These are phyloP conservation scores for Candida nemodendra DNA, from an alignment of 805 yeast genomes.

Conservation along the genomic window DNA sequence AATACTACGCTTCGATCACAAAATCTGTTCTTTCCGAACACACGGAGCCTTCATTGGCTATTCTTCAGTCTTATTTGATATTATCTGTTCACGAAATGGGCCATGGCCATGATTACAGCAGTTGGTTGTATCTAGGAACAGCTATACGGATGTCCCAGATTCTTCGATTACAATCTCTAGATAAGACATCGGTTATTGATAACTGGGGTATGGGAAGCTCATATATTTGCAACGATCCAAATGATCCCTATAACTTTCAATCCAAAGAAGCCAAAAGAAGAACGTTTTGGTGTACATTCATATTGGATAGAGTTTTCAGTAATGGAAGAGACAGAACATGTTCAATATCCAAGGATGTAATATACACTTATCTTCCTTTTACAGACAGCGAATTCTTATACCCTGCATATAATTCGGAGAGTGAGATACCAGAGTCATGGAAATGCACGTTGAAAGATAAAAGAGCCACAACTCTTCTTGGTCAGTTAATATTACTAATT, in stretches of 20 bases:
- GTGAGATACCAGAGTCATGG: slow-evolving; percentile 3
- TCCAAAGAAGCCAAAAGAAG: slow-evolving; percentile 3
- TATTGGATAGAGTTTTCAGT: slow-evolving; percentile 3
- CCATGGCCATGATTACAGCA: slow-evolving; percentile 5
- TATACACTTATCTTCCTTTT: slow-evolving; percentile 2
- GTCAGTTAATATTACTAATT: background rate
- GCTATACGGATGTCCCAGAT: slow-evolving; percentile 4
- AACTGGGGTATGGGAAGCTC: slow-evolving; percentile 3
- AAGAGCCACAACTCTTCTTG: background rate
- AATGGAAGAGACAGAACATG: slow-evolving; percentile 3
- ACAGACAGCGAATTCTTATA: slow-evolving; percentile 1
- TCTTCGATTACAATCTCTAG: slow-evolving; percentile 1
- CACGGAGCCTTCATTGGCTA: slow-evolving; percentile 1
- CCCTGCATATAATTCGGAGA: background rate
- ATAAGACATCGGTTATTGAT: background rate
- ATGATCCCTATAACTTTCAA: no score
- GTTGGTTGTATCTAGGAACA: slow-evolving; percentile 4
- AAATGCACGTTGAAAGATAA: background rate
- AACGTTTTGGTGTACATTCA: slow-evolving; percentile 3
- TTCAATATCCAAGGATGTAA: slow-evolving; percentile 1
- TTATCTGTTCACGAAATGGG: slow-evolving; percentile 3
- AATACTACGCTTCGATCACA: slow-evolving; percentile 1
- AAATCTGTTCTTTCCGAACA: slow-evolving; percentile 1
- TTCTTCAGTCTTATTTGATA: slow-evolving; percentile 1
- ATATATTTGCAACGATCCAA: no score